A percentile compares a stretch with the other conserved stretches of the same genome.
phyloP scores from a whole-genome alignment of 306 rosid species.

The Herpetospermum pedunculosum region DNA sequence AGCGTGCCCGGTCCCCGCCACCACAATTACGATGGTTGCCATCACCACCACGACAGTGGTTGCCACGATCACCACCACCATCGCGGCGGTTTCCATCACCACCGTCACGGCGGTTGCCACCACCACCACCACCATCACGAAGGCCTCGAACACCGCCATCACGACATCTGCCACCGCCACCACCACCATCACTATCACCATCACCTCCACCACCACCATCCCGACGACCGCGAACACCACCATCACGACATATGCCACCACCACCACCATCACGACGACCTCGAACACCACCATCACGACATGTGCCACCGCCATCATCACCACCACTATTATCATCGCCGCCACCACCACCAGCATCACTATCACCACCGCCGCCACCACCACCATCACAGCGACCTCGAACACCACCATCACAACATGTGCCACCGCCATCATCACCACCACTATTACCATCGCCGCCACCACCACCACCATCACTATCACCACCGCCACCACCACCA shows the following conservation, averaged over 20 bases:
- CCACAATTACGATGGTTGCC: background rate
- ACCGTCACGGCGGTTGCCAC: too few relatives aligned
- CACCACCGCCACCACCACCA: background rate
- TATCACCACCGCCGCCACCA: background rate
- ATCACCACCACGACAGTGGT: background rate
- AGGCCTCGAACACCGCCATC: background rate
- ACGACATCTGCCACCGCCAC: background rate
- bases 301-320: rapidly evolving
- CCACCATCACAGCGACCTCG: background rate
- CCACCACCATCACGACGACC: background rate
- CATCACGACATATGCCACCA: background rate
- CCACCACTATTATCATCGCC: background rate
- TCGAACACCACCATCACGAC: background rate
- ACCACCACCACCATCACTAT: background rate
- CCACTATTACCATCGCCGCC: too few relatives aligned
- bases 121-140: background rate
- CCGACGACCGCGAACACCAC: background rate
- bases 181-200: background rate
- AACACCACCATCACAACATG: background rate
- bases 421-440: background rate
- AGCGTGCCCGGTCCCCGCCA: too few relatives aligned
- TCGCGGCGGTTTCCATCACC: background rate
- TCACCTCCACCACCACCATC: background rate
- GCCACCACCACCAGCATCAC: background rate
- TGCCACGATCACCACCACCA: background rate